Conservation (phyloP, 1,284 basidiomycete species). For the Cystobasidiaceae sp. region DNA sequence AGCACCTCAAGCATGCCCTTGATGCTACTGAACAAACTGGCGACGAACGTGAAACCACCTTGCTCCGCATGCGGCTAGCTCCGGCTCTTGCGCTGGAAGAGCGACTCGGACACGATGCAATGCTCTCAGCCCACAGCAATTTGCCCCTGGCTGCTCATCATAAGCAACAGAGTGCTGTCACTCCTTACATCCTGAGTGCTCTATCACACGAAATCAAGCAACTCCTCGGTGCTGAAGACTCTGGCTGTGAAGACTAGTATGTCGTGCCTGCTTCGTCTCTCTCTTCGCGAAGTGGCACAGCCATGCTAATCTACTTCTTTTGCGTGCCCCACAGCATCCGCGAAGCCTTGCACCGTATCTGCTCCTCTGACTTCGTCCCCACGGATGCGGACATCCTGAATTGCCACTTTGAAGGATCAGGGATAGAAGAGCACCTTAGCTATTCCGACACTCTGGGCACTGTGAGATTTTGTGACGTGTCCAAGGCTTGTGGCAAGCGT, state of each 20-base stretch:
- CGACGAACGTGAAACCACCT: not conserved
- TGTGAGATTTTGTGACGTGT: not conserved
- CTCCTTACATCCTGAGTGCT: not conserved
- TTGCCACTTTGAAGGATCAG: not conserved
- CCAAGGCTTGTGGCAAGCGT: not conserved
- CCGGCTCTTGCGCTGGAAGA: not conserved
- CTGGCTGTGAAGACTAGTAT: not conserved
- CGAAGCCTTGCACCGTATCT: not conserved
- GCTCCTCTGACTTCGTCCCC: not conserved
- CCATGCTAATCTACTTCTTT: too few species aligned
- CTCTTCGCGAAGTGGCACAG: not conserved
- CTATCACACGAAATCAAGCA: not conserved
- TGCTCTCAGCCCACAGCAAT: not conserved
- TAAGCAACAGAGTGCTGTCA: not conserved
- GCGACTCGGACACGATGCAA: not conserved
- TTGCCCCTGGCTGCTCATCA: not conserved
- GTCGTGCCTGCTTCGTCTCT: not conserved
- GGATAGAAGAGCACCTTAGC: not conserved
- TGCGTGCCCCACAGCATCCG: not conserved
- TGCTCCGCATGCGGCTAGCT: not conserved
- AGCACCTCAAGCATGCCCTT: not conserved
- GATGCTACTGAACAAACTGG: not conserved
- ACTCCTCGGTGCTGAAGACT: not conserved
- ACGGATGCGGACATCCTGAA: not conserved
- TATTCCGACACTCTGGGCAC: too few species aligned